These are phyloP conservation scores for Rhytidhysteron rufulum DNA, from an alignment of 2,329 filamentous ascomycete genomes.

Conservation along the genomic window DNA sequence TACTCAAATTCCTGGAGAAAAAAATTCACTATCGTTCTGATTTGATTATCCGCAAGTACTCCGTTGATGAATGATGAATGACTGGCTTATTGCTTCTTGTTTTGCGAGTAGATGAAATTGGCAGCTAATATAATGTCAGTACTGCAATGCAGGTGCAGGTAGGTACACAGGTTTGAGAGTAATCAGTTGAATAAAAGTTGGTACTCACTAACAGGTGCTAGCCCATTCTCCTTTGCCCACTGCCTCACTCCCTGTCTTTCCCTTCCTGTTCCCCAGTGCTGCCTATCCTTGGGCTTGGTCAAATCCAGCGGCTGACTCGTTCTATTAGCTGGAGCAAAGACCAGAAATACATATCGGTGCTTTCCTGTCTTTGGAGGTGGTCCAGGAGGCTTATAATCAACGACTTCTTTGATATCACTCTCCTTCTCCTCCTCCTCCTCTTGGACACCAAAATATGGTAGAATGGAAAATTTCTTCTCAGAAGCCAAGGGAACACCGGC, in stretches of 20 bases:
- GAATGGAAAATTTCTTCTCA: constrained; percentile 15
- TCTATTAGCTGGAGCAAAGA: constrained; percentile 45
- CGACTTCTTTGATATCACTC: constrained; percentile 34
- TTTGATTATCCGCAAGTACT: no score
- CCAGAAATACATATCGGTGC: constrained; percentile 56
- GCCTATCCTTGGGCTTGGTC: constrained; percentile 45
- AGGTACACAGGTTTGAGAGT: background rate
- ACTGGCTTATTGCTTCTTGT: constrained; percentile 47
- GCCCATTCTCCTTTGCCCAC: constrained; percentile 48
- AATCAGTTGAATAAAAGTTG: background rate
- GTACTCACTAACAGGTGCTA: constrained; percentile 42
- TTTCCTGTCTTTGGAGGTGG: constrained; percentile 55
- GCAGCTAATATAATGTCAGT: constrained; percentile 20
- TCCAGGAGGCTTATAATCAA: constrained; percentile 51
- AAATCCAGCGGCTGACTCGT: constrained; percentile 41
- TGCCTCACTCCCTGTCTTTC: constrained; percentile 48
- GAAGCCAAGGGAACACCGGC: constrained; percentile 31
- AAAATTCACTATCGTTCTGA: no score
- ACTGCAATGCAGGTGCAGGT: no score
- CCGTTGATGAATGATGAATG: no score
- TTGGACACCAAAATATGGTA: constrained; percentile 11
- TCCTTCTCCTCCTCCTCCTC: constrained; percentile 8
- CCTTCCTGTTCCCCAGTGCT: constrained; percentile 54
- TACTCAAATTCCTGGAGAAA: no score
- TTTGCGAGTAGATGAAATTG: constrained; percentile 47